Evolutionary conservation across 805 yeast species (phyloP), one percentile per base, ranked within the genome.

Genomic region (Saccharomycopsis selenospora): DNA sequence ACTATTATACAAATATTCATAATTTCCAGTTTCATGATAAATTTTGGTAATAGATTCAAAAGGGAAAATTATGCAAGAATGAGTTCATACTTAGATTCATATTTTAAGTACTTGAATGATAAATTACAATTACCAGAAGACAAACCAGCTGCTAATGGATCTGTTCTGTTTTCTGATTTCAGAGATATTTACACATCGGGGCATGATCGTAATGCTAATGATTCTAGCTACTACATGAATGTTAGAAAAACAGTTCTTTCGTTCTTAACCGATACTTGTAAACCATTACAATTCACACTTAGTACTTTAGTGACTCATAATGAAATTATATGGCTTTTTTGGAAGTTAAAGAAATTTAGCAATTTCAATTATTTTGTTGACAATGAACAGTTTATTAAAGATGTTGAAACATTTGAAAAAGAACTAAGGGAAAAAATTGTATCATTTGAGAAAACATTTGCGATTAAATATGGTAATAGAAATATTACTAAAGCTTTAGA

Each of bases 381-480:
- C 27, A n/a, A 13, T 11, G 47, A 46, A 20, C 4, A 2, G 8
- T 36, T 30, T 36, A 17, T 18, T 25, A 24, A 11, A 20, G 45
- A 42, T 6, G 11, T 13, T 7, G 7, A 14, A 10, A 27, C 29
- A 11, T 27, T 27, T 27, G 10, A 40, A 24, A 20, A 40, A 24
- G 13, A 40, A 24, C 10, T 20, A 40, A 40, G 8, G 11, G 17
- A 8, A 17, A 43, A 28, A 28, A 33, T 33, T 20, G n/a, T 4
- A 4, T 14, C 17, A 2, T 44, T 24, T 20, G 54, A 47, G 13
- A 30, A 28, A 17, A 11, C 30, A 24, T 52, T 52, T 52, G 52
- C 30, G 3, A 49, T 52, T 22, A 30, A 40, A 25, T 49, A 43
- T 27, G 55, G 55, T 22, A 52, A 49, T 26, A 36, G 55, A 33